Evolutionary conservation across 352 stramenopile species (phyloP).

Genomic region (Plasmopara halstedii): DNA sequence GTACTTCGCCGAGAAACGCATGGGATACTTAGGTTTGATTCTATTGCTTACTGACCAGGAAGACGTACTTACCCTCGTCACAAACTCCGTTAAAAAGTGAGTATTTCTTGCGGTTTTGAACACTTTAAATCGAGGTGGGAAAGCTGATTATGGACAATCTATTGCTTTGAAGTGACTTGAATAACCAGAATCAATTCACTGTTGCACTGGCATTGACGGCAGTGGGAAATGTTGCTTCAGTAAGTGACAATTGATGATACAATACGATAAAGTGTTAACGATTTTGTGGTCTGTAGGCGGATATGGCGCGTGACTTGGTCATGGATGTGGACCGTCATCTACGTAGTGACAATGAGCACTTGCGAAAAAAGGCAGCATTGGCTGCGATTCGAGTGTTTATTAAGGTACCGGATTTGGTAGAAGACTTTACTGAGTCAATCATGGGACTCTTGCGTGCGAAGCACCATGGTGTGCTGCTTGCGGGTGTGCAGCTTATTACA

Average conservation of each 20-base stretch:
- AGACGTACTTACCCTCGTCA: constrained; percentile 99
- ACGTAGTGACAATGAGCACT: constrained; percentile 89
- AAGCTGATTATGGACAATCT: constrained; percentile 3
- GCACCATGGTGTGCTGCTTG: constrained; percentile 97
- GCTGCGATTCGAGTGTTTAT: constrained; percentile 89
- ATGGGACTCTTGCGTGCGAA: constrained; percentile 91
- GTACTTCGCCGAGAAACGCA: constrained; percentile 99
- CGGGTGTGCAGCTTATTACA: constrained; percentile 94
- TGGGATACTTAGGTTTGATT: constrained; percentile 97
- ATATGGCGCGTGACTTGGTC: constrained; percentile 98
- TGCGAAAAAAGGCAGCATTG: constrained; percentile 97
- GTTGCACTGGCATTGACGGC: constrained; percentile 94
- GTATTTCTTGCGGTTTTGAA: constrained; percentile 4
- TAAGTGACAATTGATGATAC: constrained; percentile 11
- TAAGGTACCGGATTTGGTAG: constrained; percentile 97
- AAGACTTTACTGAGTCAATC: constrained; percentile 97
- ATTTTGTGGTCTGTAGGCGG: constrained; percentile 38
- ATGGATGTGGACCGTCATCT: constrained; percentile 97
- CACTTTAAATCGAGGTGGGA: background rate
- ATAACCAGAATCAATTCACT: constrained; percentile 93
- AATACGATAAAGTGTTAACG: background rate
- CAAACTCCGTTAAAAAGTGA: constrained; percentile 98
- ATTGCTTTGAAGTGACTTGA: constrained; percentile 77
- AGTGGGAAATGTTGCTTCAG: constrained; percentile 97
- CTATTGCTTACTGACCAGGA: constrained; percentile 97